Percentiles rank a stretch among this genome's conserved stretches.
Evolutionary conservation across 2,329 filamentous ascomycete species (phyloP).

Genomic region (Lachnellula arida): DNA sequence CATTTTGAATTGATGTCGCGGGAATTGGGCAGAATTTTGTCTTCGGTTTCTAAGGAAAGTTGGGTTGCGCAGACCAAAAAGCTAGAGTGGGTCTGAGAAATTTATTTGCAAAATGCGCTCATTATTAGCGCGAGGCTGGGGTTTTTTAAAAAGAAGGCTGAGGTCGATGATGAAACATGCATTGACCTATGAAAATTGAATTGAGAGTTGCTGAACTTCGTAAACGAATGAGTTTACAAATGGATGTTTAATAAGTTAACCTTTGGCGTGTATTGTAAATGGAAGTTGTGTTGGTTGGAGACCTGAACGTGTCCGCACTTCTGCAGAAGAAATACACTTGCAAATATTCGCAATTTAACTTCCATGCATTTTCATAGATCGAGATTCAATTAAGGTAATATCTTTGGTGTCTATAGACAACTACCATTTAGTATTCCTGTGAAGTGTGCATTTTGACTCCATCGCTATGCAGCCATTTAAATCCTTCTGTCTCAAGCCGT

Average conservation of each 20-base stretch:
- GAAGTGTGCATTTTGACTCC: slow-evolving; percentile 13
- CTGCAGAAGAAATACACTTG: neutral
- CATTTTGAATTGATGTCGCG: slow-evolving; percentile 8
- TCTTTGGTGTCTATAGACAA: neutral
- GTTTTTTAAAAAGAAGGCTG: neutral
- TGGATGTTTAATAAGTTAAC: no score
- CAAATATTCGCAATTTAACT: neutral
- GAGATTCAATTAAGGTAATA: slow-evolving; percentile 1
- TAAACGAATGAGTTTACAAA: no score
- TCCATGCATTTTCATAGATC: neutral
- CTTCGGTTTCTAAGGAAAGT: neutral
- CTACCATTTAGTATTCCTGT: neutral
- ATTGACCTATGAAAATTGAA: no score
- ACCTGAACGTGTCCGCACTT: neutral
- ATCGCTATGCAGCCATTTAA: slow-evolving; percentile 18
- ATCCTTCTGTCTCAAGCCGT: neutral
- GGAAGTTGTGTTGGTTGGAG: neutral
- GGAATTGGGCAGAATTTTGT: neutral
- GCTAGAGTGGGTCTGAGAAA: slow-evolving; percentile 11
- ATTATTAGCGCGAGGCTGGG: slow-evolving; percentile 17
- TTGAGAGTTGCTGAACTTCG: no score
- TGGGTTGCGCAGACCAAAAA: neutral
- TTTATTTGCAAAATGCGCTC: slow-evolving; percentile 9
- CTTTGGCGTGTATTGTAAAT: no score
- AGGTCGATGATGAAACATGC: neutral